phyloP scores from a whole-genome alignment of 768 basidiomycete genomes.

The Boletus eberwhitei region DNA sequence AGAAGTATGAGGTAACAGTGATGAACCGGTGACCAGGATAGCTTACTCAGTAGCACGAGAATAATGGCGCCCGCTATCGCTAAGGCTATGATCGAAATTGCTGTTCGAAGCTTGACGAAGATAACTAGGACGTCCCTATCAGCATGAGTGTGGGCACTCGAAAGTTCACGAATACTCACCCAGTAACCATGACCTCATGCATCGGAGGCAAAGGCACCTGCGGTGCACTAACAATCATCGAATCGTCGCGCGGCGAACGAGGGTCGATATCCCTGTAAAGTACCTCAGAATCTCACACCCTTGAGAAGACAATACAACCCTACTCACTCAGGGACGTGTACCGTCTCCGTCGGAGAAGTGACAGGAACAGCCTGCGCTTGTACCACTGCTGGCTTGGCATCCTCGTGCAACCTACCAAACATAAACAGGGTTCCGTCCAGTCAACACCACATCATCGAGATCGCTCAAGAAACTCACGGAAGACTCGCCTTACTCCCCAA shows the following conservation, averaged over 20 bases:
- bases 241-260: slow-evolving; percentile 34
- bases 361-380: slow-evolving; percentile 11
- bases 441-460: neutral
- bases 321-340: slow-evolving; percentile 32
- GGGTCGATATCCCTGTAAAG: slow-evolving; percentile 20
- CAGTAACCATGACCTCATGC: slow-evolving; percentile 31
- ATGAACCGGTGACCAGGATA: too few species aligned
- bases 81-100: slow-evolving; percentile 17
- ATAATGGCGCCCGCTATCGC: slow-evolving; percentile 11
- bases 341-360: slow-evolving; percentile 26
- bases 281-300: neutral
- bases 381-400: slow-evolving; percentile 15
- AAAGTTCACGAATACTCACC: slow-evolving; percentile 10
- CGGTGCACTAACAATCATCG: slow-evolving; percentile 20
- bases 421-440: neutral
- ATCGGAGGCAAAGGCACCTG: slow-evolving; percentile 32
- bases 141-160: neutral
- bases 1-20: neutral
- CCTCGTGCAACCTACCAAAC: slow-evolving; percentile 21
- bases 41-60: slow-evolving; percentile 26
- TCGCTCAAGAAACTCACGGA: slow-evolving; percentile 14
- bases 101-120: slow-evolving; percentile 16
- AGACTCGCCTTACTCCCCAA: slow-evolving; percentile 16
- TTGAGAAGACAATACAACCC: neutral
- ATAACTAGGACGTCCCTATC: slow-evolving; percentile 9